These are phyloP conservation scores for Botryosphaeria dothidea DNA, from an alignment of 2,329 filamentous ascomycete species.

Conservation along the genomic window DNA sequence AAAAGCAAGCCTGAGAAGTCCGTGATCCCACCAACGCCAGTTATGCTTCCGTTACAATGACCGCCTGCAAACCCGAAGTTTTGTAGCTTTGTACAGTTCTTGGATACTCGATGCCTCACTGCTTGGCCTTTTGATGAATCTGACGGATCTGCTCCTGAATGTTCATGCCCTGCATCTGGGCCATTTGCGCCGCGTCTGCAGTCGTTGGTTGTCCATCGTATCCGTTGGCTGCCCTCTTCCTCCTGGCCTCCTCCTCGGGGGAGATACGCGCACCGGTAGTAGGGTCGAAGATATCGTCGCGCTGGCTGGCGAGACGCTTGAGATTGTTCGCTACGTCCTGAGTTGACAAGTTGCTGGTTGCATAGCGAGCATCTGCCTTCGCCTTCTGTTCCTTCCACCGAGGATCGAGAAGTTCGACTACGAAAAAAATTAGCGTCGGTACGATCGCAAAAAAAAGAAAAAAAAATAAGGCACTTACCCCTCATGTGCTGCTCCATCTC, in stretches of 20 bases:
- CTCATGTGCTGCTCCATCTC: conserved; percentile 92
- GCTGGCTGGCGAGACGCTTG: conserved; percentile 88
- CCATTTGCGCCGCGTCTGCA: conserved; percentile 54
- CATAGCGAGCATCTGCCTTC: conserved; percentile 80
- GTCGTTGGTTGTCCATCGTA: conserved; percentile 66
- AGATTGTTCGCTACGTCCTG: conserved; percentile 90
- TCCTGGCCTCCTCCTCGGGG: conserved; percentile 71
- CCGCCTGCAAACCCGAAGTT: conserved; percentile 7
- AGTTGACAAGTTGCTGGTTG: conserved; percentile 83
- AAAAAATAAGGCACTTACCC: conserved; percentile 53
- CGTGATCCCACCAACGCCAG: conserved; percentile 13
- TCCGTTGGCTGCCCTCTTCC: conserved; percentile 67
- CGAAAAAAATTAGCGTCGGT: conserved; percentile 34
- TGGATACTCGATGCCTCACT: neutral
- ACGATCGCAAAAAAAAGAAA: neutral
- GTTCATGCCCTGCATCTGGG: conserved; percentile 60
- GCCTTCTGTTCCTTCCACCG: conserved; percentile 95
- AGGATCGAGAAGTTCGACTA: conserved; percentile 85
- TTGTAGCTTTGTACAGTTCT: conserved; percentile 1
- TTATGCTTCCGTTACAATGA: neutral
- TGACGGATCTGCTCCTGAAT: conserved; percentile 82
- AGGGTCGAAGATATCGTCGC: conserved; percentile 82
- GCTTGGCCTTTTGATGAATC: conserved; percentile 58
- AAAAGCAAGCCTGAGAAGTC: conserved; percentile 18
- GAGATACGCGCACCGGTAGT: conserved; percentile 67